Evolutionary conservation across 495 filamentous ascomycete genomes (phyloP), one percentile per base, ranked within the genome.

Genomic region (Talaromyces liani): DNA sequence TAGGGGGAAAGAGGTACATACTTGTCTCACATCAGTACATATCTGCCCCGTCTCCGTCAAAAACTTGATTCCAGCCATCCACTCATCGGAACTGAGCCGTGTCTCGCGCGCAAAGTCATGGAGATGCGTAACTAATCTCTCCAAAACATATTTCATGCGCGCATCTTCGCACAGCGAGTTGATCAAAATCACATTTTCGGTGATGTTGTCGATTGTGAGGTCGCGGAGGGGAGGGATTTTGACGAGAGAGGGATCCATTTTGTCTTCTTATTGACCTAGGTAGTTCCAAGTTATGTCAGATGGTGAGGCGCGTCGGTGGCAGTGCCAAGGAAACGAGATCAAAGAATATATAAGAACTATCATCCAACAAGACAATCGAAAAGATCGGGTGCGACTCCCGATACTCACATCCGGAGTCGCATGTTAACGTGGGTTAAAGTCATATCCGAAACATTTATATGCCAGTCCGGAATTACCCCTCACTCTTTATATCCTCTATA

Each of bases 31-130:
- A 67, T 88, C 83, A 47, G 75, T 87, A 66, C 83, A 87, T 27
- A 87, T 91, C 70, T 93, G 80, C 12, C 90, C 90, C n/a, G 86
- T 86, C 60, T 79, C 79, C 3, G 88, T 88, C 58, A 94, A 72
- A 75, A 92, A 94, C 14, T 78, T 70, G 33, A 93, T 75, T 10
- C 85, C 88, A 0, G 79, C 74, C 87, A 89, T 91, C 91, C 91
- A 94, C 78, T 94, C 91, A 14, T 82, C 81, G 12, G 84, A 88
- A 71, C 87, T 91, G 57, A 94, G 81, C 16, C 90, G 80, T 16
- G 90, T 93, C 70, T 93, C 91, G 64, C 91, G 82, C 36, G 89
- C 87, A 67, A 92, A 93, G 75, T 92, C 89, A 74, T 94, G 91
- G 1, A 93, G 78, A 77, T 94, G 91, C 1, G 83, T 85, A 59